phyloP scores from a whole-genome alignment of 2,329 filamentous ascomycete species.

The Fusarium sp. region DNA sequence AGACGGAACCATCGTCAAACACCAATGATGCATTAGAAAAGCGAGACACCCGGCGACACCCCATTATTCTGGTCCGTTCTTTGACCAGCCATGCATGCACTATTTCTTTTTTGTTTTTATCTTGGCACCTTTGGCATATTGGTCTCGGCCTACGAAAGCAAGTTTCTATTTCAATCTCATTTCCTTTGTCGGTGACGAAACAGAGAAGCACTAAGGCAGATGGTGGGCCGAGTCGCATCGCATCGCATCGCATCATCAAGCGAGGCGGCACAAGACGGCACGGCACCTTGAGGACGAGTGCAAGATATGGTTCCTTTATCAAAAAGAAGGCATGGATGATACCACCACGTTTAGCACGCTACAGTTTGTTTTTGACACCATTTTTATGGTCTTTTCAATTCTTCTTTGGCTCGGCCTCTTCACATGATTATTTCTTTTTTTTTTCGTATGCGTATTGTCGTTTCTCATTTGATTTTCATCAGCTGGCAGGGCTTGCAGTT shows the following conservation, averaged over 20 bases:
- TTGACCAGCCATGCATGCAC: conserved; percentile 36
- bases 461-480: conserved; percentile 29
- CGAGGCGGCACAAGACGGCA: neutral
- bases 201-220: conserved; percentile 23
- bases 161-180: conserved; percentile 35
- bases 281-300: conserved; percentile 28
- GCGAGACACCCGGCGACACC: conserved; percentile 43
- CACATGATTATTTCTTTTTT: conserved; percentile 31
- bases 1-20: conserved; percentile 43
- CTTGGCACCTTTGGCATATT: conserved; percentile 34
- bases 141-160: conserved; percentile 38
- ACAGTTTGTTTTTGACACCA: conserved; percentile 44
- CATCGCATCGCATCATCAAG: neutral
- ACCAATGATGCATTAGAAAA: conserved; percentile 48
- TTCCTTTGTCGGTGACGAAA: conserved; percentile 38
- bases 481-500: conserved; percentile 26
- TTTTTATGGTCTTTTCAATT: conserved; percentile 32
- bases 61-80: conserved; percentile 35
- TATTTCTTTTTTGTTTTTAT: conserved; percentile 36
- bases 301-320: conserved; percentile 48
- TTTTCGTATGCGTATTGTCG: conserved; percentile 39
- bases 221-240: neutral
- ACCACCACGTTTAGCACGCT: conserved; percentile 57
- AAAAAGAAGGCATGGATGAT: conserved; percentile 54
- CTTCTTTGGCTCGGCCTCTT: conserved; percentile 15